Conservation (phyloP, 2,329 filamentous ascomycete species). For the Fusarium zealandicum region DNA sequence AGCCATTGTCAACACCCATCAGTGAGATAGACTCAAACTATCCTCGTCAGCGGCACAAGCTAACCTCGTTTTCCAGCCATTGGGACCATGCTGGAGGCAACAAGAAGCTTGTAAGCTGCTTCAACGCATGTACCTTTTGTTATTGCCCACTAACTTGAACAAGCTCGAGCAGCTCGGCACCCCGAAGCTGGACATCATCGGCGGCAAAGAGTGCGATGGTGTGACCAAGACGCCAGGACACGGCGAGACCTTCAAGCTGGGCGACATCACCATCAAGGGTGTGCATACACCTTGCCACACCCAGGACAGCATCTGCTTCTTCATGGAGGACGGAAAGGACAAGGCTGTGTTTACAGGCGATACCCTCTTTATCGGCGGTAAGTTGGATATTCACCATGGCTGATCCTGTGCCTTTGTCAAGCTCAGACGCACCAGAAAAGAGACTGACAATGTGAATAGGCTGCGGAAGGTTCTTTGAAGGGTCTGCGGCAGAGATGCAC, state of each 20-base stretch:
- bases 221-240: slow-evolving; percentile 81
- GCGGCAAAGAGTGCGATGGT: slow-evolving; percentile 82
- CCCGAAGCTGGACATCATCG: slow-evolving; percentile 76
- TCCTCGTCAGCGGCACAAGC: background rate
- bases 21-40: slow-evolving; percentile 63
- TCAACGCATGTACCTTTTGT: background rate
- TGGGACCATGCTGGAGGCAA: slow-evolving; percentile 96
- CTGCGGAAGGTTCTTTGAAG: slow-evolving; percentile 96
- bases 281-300: slow-evolving; percentile 98
- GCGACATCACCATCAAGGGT: slow-evolving; percentile 81
- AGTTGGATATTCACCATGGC: background rate
- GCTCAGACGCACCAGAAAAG: background rate
- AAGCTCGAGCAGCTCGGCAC: slow-evolving; percentile 57
- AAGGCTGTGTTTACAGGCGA: slow-evolving; percentile 94
- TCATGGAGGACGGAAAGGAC: slow-evolving; percentile 78
- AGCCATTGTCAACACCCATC: slow-evolving; percentile 95
- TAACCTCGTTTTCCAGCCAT: slow-evolving; percentile 65
- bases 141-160: background rate
- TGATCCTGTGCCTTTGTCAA: background rate
- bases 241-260: slow-evolving; percentile 81
- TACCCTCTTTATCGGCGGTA: slow-evolving; percentile 92
- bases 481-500: slow-evolving; percentile 88
- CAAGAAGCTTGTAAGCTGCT: slow-evolving; percentile 70
- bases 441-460: slow-evolving; percentile 56
- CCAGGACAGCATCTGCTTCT: slow-evolving; percentile 97